Percentiles rank a stretch among this genome's conserved stretches.
Conservation (phyloP, 208 protist species). For the Willaertia magna region DNA sequence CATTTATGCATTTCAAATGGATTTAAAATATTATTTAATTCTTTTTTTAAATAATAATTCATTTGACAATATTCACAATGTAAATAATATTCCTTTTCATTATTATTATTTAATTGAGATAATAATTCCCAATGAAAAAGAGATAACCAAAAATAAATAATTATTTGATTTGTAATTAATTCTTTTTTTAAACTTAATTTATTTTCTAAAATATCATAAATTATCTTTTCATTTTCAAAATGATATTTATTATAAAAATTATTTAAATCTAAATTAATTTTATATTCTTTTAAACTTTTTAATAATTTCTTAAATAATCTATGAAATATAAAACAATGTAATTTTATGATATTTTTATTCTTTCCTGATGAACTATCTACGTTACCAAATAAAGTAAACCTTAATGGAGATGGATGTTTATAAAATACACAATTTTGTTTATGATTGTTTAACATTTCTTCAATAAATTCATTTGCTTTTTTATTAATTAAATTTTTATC, state of each 20-base stretch:
- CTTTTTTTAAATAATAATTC: background rate
- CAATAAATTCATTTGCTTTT: background rate
- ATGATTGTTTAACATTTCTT: background rate
- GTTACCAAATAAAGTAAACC: background rate
- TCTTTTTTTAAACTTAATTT: background rate
- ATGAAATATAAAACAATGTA: background rate
- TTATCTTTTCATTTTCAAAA: background rate
- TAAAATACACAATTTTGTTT: background rate
- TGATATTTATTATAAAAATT: too few species aligned
- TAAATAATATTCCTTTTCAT: background rate
- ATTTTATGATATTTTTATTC: background rate
- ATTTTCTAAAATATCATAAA: background rate
- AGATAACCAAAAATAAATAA: background rate
- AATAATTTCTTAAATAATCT: background rate
- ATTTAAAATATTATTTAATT: background rate
- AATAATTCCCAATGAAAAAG: background rate
- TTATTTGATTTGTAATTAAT: background rate
- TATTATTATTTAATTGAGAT: background rate
- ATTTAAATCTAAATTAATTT: background rate
- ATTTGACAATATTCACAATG: background rate
- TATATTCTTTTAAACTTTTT: background rate
- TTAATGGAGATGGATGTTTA: background rate
- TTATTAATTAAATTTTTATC: background rate
- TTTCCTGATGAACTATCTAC: background rate
- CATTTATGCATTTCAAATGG: background rate